Evolutionary conservation across 345 rosid genomes (phyloP).

Genomic region (Arabidopsis suecica): DNA sequence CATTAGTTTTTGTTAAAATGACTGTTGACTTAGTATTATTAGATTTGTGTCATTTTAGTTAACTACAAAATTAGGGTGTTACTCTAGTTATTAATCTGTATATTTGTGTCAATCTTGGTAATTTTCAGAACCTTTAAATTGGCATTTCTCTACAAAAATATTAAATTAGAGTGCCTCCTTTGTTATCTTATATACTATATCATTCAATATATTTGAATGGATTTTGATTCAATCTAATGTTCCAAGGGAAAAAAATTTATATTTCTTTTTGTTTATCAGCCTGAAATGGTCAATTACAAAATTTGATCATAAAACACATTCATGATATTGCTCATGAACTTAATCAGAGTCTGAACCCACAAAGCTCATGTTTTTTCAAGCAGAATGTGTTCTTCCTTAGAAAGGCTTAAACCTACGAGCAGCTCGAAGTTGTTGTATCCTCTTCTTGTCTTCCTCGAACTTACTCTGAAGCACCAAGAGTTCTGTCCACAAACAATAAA

Average conservation of each 20-base stretch:
- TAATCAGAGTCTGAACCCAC: neutral
- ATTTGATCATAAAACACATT: constrained; percentile 28
- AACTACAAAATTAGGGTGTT: no score
- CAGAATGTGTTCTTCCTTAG: constrained; percentile 36
- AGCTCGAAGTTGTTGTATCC: constrained; percentile 88
- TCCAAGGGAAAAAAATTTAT: constrained; percentile 3
- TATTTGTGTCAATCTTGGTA: no score
- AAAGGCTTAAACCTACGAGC: constrained; percentile 91
- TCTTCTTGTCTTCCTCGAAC: constrained; percentile 90
- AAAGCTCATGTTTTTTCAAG: constrained; percentile 4
- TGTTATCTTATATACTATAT: no score
- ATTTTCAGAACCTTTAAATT: no score
- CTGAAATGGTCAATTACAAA: constrained; percentile 32
- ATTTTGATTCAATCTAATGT: neutral
- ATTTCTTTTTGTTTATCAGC: neutral
- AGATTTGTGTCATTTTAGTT: no score
- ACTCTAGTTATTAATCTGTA: no score
- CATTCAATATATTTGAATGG: no score
- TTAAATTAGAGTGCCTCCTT: no score
- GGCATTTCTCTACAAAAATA: no score
- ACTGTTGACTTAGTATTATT: no score
- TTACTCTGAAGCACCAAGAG: constrained; percentile 74
- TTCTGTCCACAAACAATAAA: constrained; percentile 59
- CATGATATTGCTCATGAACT: neutral
- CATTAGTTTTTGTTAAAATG: no score